Evolutionary conservation across 768 basidiomycete genomes (phyloP), one percentile per base, ranked within the genome.

Genomic region (Leccinum longicurvipes): DNA sequence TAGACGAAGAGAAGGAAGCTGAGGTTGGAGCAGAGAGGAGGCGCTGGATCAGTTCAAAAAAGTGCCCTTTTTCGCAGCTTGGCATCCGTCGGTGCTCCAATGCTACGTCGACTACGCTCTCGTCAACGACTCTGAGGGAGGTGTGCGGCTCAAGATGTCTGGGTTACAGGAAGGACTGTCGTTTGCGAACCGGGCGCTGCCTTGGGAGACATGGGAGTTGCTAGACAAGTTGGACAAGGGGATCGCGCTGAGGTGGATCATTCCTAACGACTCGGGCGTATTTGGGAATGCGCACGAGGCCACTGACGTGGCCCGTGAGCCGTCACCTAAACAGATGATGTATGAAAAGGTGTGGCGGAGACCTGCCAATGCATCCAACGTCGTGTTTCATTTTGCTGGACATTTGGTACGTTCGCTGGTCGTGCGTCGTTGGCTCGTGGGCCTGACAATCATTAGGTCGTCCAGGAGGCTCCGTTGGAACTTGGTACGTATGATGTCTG

Each of bases 61-160:
- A 51, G 80, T 74, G 28, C 79, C 85, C 0, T 93, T 92, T 77
- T 94, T 93, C 68, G 60, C 64, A 3, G 71, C 76, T 2, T 93
- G 91, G 91, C 77, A 91, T 64, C 81, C 83, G 0, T 78, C 75
- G 0, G 83, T 81, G 4, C 74, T 93, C 25, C 71, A 75, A 36
- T 53, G 75, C 19, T 92, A 91, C 63, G 71, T 89, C 53, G 77
- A 86, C 27, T 77, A 82, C 56, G 89, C 78, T 3, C 72, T 87
- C 6, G 57, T 60, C 3, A 70, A 74, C 47, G 61, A 68, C 21
- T 45, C 61, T 4, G 65, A 63, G 15, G 77, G 78, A 0, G 71
- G 74, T 1, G 77, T 83, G 10, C 75, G 67, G 42, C 79, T 93
- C 39, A 91, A 90, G 69, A 89, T 80, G 79, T 72, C 83, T 2